Evolutionary conservation across 163 green algal genomes (phyloP).

Genomic region (Chlamydomonas reinhardtii): DNA sequence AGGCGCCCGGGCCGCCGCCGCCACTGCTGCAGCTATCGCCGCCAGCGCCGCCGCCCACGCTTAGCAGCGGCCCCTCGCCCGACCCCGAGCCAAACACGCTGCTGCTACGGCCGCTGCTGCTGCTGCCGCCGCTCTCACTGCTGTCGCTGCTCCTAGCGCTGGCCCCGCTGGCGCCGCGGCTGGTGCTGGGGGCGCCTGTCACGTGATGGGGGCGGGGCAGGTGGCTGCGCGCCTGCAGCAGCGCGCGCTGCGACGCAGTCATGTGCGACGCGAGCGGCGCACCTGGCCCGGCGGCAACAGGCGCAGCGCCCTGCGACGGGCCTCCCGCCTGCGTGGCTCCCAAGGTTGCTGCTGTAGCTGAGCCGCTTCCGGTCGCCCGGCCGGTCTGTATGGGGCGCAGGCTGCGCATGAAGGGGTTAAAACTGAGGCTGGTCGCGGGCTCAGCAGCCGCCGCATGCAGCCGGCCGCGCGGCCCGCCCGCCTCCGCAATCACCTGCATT

Average conservation of each 20-base stretch:
- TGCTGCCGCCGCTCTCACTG: background rate
- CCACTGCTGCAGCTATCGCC: background rate
- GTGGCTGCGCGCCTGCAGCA: background rate
- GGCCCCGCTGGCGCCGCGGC: background rate
- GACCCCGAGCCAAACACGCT: background rate
- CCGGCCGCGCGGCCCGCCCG: too few species aligned
- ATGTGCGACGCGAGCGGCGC: background rate
- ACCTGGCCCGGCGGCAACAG: background rate
- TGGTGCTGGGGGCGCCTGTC: background rate
- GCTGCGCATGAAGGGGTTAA: background rate
- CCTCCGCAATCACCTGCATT: background rate
- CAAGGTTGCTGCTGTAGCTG: background rate
- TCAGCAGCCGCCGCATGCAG: too few species aligned
- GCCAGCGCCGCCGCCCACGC: background rate
- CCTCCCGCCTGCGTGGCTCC: too few species aligned
- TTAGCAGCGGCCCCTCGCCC: too few species aligned
- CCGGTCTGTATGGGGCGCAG: background rate
- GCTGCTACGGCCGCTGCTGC: background rate
- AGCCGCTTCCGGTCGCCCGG: background rate
- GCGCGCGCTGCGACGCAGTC: slow-evolving; percentile 17
- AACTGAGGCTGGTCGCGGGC: too few species aligned
- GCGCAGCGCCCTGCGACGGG: background rate
- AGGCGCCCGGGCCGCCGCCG: too few species aligned
- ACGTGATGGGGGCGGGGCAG: background rate
- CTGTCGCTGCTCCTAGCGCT: background rate